These are phyloP conservation scores for Coelastrella sp. DNA, from an alignment of 139 green algal genomes.

Conservation along the genomic window DNA sequence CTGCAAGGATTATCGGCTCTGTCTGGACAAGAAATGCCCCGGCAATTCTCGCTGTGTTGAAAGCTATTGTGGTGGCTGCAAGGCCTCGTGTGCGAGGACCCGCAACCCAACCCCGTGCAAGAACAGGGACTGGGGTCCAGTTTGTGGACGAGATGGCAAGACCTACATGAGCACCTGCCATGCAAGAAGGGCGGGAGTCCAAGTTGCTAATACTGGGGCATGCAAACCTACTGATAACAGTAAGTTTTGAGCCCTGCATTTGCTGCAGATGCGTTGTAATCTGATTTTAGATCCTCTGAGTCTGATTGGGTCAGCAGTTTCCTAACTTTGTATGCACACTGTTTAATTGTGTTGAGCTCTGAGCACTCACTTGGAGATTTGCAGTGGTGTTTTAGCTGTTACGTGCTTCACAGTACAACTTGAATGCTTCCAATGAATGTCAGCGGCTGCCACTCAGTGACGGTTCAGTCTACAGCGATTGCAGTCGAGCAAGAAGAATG, in stretches of 20 bases:
- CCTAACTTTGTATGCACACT: too few species aligned
- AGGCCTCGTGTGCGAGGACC: not conserved
- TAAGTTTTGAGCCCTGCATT: not conserved
- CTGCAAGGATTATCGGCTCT: not conserved
- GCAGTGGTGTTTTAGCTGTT: too few species aligned
- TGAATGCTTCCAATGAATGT: too few species aligned
- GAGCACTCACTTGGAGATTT: too few species aligned
- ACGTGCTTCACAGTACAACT: too few species aligned
- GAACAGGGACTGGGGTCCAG: not conserved
- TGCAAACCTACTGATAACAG: not conserved
- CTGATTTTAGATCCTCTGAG: too few species aligned
- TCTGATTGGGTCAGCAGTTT: too few species aligned
- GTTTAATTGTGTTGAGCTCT: too few species aligned
- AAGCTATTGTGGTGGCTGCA: not conserved
- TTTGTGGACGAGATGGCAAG: conserved; percentile 9
- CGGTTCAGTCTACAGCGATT: too few species aligned
- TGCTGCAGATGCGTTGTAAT: not conserved
- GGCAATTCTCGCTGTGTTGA: not conserved
- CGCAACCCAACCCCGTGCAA: not conserved
- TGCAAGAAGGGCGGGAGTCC: not conserved
- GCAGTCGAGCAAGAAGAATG: too few species aligned
- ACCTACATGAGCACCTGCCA: not conserved
- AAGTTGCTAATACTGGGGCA: not conserved
- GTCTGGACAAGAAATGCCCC: not conserved
- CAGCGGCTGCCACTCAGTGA: too few species aligned